Evolutionary conservation across 208 protist genomes (phyloP).

Genomic region (Acanthamoeba healyi): DNA sequence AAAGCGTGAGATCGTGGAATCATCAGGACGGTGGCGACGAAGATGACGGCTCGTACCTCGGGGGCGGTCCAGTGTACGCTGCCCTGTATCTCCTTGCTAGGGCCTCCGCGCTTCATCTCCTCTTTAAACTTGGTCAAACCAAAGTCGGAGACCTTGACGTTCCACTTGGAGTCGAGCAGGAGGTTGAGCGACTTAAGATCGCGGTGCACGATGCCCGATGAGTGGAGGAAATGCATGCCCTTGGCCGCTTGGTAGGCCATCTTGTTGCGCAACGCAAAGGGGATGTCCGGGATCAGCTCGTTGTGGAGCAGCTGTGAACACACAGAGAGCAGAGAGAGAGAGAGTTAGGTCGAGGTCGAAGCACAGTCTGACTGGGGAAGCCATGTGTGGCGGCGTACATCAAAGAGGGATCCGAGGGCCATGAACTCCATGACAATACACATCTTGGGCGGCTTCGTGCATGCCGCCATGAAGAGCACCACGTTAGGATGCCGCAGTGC

Average conservation of each 20-base stretch:
- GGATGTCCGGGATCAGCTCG: slow-evolving; percentile 63
- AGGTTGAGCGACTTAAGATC: slow-evolving; percentile 70
- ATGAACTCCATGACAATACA: slow-evolving; percentile 70
- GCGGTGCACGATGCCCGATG: slow-evolving; percentile 55
- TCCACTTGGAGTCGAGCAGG: slow-evolving; percentile 65
- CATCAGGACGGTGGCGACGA: too few species aligned
- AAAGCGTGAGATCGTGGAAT: too few species aligned
- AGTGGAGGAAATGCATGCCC: slow-evolving; percentile 70
- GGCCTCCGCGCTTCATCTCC: not conserved
- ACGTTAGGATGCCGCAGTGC: slow-evolving; percentile 5
- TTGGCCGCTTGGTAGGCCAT: slow-evolving; percentile 70
- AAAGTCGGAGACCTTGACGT: slow-evolving; percentile 56
- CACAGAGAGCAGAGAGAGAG: slow-evolving; percentile 6
- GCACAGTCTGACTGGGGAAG: not conserved
- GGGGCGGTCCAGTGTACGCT: slow-evolving; percentile 48
- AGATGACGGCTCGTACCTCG: too few species aligned
- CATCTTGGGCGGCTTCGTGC: slow-evolving; percentile 15
- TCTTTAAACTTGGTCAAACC: slow-evolving; percentile 56
- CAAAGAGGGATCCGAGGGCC: slow-evolving; percentile 19
- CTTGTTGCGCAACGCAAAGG: slow-evolving; percentile 16
- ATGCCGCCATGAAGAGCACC: slow-evolving; percentile 30
- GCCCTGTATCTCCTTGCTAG: not conserved
- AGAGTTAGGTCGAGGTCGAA: not conserved
- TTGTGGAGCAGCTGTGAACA: slow-evolving; percentile 48
- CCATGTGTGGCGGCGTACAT: not conserved